A percentile compares a stretch with the other conserved stretches of the same genome.
Conservation (phyloP, 2,329 filamentous ascomycete genomes). For the Nothophoma quercina region DNA sequence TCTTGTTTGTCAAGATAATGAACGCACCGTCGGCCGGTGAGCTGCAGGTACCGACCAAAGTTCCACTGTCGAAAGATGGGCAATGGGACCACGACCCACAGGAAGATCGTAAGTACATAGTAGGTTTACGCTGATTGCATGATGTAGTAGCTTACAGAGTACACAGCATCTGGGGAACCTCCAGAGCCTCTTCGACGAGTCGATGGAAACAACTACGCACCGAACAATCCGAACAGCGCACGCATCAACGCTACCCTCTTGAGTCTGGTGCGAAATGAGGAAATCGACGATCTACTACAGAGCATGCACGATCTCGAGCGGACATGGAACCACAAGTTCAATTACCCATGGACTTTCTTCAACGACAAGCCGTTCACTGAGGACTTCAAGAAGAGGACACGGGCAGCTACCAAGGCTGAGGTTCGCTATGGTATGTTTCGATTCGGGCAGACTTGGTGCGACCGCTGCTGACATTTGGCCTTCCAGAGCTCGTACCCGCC, state of each 20-base stretch:
- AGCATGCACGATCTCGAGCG: constrained; percentile 91
- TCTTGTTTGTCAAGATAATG: constrained; percentile 79
- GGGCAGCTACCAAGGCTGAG: constrained; percentile 85
- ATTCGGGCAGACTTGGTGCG: fast-evolving
- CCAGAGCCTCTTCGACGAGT: constrained; percentile 77
- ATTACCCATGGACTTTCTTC: constrained; percentile 99
- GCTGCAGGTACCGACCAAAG: constrained; percentile 44
- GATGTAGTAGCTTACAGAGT: constrained; percentile 10
- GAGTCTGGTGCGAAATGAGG: constrained; percentile 89
- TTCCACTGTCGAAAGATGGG: constrained; percentile 54
- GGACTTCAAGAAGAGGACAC: constrained; percentile 87
- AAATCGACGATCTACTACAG: constrained; percentile 81
- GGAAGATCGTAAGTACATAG: constrained; percentile 74
- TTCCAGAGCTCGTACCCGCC: constrained; percentile 83
- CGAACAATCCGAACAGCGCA: constrained; percentile 75
- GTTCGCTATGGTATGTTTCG: constrained; percentile 75
- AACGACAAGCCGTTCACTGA: constrained; percentile 94
- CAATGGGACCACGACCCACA: constrained; percentile 83
- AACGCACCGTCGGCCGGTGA: constrained; percentile 60
- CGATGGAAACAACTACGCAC: constrained; percentile 75
- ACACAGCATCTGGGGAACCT: constrained; percentile 80
- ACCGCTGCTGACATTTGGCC: constrained; percentile 13
- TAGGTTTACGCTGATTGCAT: neutral
- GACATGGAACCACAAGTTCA: constrained; percentile 98
- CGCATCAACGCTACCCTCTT: constrained; percentile 94